Evolutionary conservation across 192 early-diverging fungal genomes (phyloP).

Genomic region (Kappamyces sp.): DNA sequence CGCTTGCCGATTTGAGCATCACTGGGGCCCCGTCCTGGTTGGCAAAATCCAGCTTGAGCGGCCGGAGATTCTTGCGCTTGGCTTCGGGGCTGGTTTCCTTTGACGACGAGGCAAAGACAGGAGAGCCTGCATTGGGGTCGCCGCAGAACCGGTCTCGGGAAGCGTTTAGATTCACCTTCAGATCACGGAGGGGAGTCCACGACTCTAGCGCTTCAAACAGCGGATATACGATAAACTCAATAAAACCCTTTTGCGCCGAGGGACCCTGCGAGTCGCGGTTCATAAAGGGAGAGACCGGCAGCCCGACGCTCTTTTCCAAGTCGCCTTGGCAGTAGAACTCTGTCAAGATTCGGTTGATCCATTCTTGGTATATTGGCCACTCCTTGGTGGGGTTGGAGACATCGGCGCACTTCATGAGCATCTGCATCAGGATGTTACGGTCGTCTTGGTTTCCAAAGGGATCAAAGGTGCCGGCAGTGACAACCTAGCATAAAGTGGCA

Average conservation of each 20-base stretch:
- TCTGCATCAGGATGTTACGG: constrained; percentile 43
- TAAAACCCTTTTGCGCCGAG: constrained; percentile 43
- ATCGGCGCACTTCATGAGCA: constrained; percentile 55
- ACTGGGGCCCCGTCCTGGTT: no score
- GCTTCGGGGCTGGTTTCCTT: no score
- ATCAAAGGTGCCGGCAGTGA: constrained; percentile 39
- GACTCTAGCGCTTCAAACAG: constrained; percentile 40
- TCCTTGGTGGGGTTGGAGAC: constrained; percentile 55
- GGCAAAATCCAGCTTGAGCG: constrained; percentile 9
- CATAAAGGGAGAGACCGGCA: constrained; percentile 54
- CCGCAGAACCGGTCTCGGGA: background rate
- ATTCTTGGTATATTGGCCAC: constrained; percentile 41
- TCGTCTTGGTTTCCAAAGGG: constrained; percentile 38
- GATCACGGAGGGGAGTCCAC: constrained; percentile 32
- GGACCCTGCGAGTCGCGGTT: constrained; percentile 40
- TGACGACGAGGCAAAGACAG: no score
- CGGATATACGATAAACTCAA: constrained; percentile 50
- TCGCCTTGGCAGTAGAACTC: constrained; percentile 55
- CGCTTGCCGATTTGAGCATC: no score
- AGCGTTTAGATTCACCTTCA: constrained; percentile 21
- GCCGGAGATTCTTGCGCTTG: constrained; percentile 1
- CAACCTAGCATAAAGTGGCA: constrained; percentile 13
- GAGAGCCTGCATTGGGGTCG: no score
- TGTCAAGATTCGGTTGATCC: constrained; percentile 45
- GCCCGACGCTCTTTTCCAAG: constrained; percentile 39